These are phyloP conservation scores for Monocercomonoides exilis DNA, from an alignment of 78 protist genomes.

Conservation along the genomic window DNA sequence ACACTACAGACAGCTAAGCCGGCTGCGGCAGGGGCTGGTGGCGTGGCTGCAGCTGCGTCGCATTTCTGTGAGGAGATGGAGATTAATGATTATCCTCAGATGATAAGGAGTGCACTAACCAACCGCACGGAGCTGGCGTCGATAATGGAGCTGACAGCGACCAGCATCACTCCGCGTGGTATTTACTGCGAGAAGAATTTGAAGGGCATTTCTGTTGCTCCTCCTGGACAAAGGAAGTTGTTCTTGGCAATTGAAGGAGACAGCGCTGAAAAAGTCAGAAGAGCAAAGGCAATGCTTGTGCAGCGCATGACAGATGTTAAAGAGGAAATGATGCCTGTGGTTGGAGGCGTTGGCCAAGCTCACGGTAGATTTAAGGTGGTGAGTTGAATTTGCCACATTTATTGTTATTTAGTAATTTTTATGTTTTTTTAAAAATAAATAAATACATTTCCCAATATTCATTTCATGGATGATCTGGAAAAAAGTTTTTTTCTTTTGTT, in stretches of 20 bases:
- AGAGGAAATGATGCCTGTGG: not conserved
- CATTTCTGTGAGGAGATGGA: conserved; percentile 59
- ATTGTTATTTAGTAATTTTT: not conserved
- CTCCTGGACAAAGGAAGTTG: not conserved
- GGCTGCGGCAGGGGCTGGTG: too few species aligned
- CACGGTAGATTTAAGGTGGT: not conserved
- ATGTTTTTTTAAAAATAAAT: not conserved
- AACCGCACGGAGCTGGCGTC: not conserved
- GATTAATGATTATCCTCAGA: conserved; percentile 82
- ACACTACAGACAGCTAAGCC: too few species aligned
- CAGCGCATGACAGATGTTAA: too few species aligned
- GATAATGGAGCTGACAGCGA: not conserved
- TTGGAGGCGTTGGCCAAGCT: not conserved
- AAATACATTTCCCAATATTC: not conserved
- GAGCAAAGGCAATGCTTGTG: not conserved
- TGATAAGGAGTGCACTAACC: conserved; percentile 53
- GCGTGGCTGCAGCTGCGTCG: not conserved
- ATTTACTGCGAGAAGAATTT: not conserved
- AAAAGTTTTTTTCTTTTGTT: not conserved
- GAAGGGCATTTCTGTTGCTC: not conserved
- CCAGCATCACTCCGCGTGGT: not conserved
- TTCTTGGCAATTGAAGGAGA: not conserved
- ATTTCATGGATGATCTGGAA: not conserved
- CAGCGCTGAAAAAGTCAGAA: not conserved
- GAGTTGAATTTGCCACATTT: not conserved